Conservation (phyloP, 208 protist genomes). For the Novymonas esmeraldas region DNA sequence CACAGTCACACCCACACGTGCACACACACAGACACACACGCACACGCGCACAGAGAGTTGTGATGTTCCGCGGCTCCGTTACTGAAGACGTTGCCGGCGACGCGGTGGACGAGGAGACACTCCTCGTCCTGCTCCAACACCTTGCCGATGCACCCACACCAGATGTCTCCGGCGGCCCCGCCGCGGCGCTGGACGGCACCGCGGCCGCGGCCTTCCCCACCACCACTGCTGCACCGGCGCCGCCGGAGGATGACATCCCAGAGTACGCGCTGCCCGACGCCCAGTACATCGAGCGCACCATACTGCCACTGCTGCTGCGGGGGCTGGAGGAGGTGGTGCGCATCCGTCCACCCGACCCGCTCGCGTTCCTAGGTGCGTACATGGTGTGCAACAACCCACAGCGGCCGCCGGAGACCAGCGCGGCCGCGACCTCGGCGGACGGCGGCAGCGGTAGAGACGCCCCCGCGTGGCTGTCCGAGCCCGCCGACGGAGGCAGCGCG, state of each 20-base stretch:
- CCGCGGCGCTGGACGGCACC: not conserved
- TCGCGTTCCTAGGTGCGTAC: conserved; percentile 86
- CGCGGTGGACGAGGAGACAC: conserved; percentile 24
- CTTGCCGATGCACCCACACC: conserved; percentile 2
- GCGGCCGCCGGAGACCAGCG: conserved; percentile 14
- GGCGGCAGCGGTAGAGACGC: not conserved
- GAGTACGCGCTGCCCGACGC: conserved; percentile 76
- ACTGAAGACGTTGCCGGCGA: not conserved
- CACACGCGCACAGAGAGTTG: not conserved
- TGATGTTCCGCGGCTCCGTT: not conserved
- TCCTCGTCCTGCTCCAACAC: conserved; percentile 14
- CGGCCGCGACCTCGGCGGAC: not conserved
- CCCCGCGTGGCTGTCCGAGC: not conserved
- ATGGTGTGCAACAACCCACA: conserved; percentile 88
- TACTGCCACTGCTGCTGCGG: conserved; percentile 78
- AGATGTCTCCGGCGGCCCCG: not conserved
- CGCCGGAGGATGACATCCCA: conserved; percentile 30
- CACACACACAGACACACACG: not conserved
- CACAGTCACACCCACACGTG: not conserved
- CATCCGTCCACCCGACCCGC: conserved; percentile 68
- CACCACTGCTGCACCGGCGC: not conserved
- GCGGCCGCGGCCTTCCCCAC: not conserved
- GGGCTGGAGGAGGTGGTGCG: conserved; percentile 75
- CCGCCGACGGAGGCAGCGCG: conserved; percentile 5
- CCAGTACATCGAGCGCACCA: conserved; percentile 76